A percentile compares a stretch with the other conserved stretches of the same genome.
Conservation (phyloP, 768 basidiomycete genomes). For the Boletus edulis region DNA sequence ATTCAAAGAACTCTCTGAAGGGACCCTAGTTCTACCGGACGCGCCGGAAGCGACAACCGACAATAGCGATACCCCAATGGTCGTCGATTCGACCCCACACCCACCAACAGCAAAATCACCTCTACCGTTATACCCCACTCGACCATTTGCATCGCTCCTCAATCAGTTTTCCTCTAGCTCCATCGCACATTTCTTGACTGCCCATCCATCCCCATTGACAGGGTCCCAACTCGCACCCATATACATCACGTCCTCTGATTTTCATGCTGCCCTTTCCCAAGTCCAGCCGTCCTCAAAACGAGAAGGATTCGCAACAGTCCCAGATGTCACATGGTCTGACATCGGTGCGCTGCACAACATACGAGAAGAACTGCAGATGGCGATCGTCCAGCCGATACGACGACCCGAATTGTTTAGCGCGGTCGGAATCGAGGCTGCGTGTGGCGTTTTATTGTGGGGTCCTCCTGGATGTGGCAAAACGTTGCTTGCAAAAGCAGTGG, state of each 20-base stretch:
- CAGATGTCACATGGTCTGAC: conserved; percentile 93
- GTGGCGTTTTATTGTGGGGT: conserved; percentile 97
- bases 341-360: conserved; percentile 87
- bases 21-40: conserved; percentile 55
- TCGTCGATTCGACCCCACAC: conserved; percentile 31
- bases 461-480: conserved; percentile 99
- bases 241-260: conserved; percentile 79
- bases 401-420: conserved; percentile 84
- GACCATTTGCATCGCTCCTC: conserved; percentile 37
- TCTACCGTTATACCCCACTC: conserved; percentile 10
- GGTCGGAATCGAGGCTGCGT: conserved; percentile 88
- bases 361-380: conserved; percentile 94
- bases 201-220: conserved; percentile 81
- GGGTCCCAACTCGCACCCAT: conserved; percentile 76
- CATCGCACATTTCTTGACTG: conserved; percentile 86
- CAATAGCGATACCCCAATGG: conserved; percentile 35
- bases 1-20: conserved; percentile 76
- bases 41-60: conserved; percentile 15
- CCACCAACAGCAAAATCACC: conserved; percentile 18
- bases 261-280: conserved; percentile 74
- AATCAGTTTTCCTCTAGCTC: conserved; percentile 55
- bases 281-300: conserved; percentile 96
- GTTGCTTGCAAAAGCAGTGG: conserved; percentile 95
- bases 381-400: conserved; percentile 92
- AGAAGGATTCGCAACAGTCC: conserved; percentile 97